phyloP scores from a whole-genome alignment of 176 grass and related monocot genomes.

The Canna indica region DNA sequence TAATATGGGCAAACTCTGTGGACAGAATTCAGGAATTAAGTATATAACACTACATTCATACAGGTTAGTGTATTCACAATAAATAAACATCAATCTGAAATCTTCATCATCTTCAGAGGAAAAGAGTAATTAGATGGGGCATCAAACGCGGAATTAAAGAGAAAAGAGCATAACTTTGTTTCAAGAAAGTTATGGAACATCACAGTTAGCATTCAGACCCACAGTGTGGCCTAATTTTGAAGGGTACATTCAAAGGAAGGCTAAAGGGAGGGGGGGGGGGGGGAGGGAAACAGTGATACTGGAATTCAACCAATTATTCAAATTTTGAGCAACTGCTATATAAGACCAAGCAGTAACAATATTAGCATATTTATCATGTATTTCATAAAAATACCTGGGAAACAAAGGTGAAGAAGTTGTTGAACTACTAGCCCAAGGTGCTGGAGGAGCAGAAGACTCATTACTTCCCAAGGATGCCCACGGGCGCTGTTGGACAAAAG shows the following conservation, averaged over 20 bases:
- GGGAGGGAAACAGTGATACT: too few species aligned
- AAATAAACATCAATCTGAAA: not conserved
- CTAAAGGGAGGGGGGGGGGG: too few species aligned
- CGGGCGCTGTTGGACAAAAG: conserved; percentile 76
- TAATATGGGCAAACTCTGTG: not conserved
- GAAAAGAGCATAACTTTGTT: not conserved
- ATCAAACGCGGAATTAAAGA: not conserved
- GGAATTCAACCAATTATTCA: not conserved
- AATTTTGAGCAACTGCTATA: not conserved
- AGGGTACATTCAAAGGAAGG: too few species aligned
- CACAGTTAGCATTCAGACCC: too few species aligned
- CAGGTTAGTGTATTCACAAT: not conserved
- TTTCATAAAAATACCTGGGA: conserved; percentile 54
- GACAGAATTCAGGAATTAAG: not conserved
- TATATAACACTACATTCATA: not conserved
- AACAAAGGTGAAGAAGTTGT: conserved; percentile 67
- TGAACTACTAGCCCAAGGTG: conserved; percentile 77
- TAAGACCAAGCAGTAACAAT: not conserved
- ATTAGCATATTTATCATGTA: not conserved
- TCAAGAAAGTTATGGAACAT: not conserved
- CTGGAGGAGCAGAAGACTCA: conserved; percentile 57
- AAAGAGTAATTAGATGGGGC: too few species aligned
- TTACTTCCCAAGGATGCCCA: conserved; percentile 45
- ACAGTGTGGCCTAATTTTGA: too few species aligned
- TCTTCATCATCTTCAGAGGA: not conserved